phyloP scores from a whole-genome alignment of 805 yeast species.

The Debaryomyces hansenii region DNA sequence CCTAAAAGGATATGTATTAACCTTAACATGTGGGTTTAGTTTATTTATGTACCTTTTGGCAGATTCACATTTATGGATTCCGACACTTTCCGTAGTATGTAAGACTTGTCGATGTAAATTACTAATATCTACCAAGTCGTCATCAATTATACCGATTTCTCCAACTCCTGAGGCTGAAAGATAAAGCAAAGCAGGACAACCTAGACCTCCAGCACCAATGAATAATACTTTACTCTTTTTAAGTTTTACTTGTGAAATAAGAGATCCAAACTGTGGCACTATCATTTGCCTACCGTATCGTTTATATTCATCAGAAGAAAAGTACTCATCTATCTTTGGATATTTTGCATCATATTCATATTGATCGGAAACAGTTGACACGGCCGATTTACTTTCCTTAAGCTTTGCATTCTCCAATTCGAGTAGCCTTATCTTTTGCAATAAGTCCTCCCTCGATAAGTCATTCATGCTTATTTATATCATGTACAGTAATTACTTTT shows the following conservation, averaged over 20 bases:
- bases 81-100: slow-evolving; percentile 68
- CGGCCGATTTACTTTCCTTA: background rate
- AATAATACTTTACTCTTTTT: slow-evolving; percentile 65
- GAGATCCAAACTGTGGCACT: slow-evolving; percentile 72
- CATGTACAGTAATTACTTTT: background rate
- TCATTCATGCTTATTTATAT: background rate
- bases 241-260: slow-evolving; percentile 53
- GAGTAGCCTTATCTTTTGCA: slow-evolving; percentile 17
- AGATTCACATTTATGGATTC: slow-evolving; percentile 74
- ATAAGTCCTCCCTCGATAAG: slow-evolving; percentile 18
- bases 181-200: slow-evolving; percentile 87
- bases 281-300: slow-evolving; percentile 96
- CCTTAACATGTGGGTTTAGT: slow-evolving; percentile 68
- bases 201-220: slow-evolving; percentile 96
- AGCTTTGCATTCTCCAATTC: slow-evolving; percentile 17
- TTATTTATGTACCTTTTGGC: slow-evolving; percentile 55
- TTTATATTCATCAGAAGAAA: slow-evolving; percentile 63
- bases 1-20: slow-evolving; percentile 52
- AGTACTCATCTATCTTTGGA: slow-evolving; percentile 9
- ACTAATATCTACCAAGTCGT: slow-evolving; percentile 79
- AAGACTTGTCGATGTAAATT: slow-evolving; percentile 89
- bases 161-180: slow-evolving; percentile 90
- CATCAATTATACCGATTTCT: slow-evolving; percentile 79
- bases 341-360: background rate
- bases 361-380: background rate